phyloP scores from a whole-genome alignment of 768 basidiomycete species.

The Suillus discolor region DNA sequence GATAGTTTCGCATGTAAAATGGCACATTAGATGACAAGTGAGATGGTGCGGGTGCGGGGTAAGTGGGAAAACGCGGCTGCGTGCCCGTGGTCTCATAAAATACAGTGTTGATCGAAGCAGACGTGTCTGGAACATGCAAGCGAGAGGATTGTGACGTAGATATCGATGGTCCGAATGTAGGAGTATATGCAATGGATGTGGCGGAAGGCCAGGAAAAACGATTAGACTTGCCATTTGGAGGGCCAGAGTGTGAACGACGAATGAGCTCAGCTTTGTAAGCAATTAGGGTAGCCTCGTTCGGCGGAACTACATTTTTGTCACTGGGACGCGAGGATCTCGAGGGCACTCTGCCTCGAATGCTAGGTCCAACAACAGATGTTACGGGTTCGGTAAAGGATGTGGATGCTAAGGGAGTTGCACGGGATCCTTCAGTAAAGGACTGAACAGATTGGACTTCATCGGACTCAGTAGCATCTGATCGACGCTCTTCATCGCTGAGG shows the following conservation, averaged over 20 bases:
- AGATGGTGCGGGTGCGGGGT: constrained; percentile 29
- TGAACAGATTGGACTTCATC: constrained; percentile 72
- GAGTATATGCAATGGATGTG: constrained; percentile 41
- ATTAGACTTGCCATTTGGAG: constrained; percentile 40
- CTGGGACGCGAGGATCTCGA: constrained; percentile 17
- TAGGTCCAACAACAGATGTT: constrained; percentile 12
- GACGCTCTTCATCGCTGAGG: constrained; percentile 65
- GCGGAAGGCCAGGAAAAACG: constrained; percentile 43
- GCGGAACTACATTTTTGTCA: constrained; percentile 10
- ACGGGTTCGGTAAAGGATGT: constrained; percentile 12
- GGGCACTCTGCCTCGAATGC: constrained; percentile 28
- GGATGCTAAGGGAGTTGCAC: constrained; percentile 23
- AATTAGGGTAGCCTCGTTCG: constrained; percentile 16
- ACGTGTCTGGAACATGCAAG: constrained; percentile 40
- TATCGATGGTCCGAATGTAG: constrained; percentile 49
- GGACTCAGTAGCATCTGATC: constrained; percentile 60
- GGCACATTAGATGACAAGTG: constrained; percentile 35
- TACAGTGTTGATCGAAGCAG: constrained; percentile 47
- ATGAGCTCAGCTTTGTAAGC: constrained; percentile 41
- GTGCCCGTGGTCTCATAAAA: constrained; percentile 62
- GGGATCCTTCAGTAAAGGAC: constrained; percentile 60
- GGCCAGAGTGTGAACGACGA: constrained; percentile 48
- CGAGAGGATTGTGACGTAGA: constrained; percentile 36
- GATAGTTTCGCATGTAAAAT: constrained; percentile 25
- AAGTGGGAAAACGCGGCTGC: constrained; percentile 31